These are phyloP conservation scores for Candida khao-thaluensis DNA, from an alignment of 805 yeast species.

Conservation along the genomic window DNA sequence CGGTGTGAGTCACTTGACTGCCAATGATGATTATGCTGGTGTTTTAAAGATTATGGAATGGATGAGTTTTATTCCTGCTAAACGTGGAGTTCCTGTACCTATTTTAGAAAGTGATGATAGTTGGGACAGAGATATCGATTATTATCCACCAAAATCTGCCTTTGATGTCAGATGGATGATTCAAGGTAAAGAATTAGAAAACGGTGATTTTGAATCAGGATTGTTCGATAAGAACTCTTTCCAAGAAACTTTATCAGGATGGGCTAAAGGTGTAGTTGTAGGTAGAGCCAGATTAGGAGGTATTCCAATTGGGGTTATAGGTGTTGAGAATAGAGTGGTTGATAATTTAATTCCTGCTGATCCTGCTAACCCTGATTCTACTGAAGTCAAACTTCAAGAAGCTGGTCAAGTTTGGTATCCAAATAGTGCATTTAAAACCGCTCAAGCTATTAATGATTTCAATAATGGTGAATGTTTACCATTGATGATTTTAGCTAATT, in stretches of 20 bases:
- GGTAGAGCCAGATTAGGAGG: slow-evolving; percentile 99
- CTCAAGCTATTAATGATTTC: slow-evolving; percentile 97
- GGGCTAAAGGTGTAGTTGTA: slow-evolving; percentile 98
- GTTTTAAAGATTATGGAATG: slow-evolving; percentile 91
- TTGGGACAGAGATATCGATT: slow-evolving; percentile 94
- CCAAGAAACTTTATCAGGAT: slow-evolving; percentile 94
- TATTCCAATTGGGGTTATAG: slow-evolving; percentile 97
- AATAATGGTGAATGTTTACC: slow-evolving; percentile 98
- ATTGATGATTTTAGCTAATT: slow-evolving; percentile 94
- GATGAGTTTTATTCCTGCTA: slow-evolving; percentile 93
- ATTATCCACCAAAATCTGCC: slow-evolving; percentile 67
- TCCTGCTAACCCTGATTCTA: slow-evolving; percentile 96
- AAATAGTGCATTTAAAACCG: slow-evolving; percentile 97
- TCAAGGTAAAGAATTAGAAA: slow-evolving; percentile 71
- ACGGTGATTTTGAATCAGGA: slow-evolving; percentile 78
- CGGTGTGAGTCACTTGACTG: slow-evolving; percentile 98
- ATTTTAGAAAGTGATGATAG: slow-evolving; percentile 74
- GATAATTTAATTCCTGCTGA: slow-evolving; percentile 95
- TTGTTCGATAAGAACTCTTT: slow-evolving; percentile 89
- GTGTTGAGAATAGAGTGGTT: slow-evolving; percentile 86
- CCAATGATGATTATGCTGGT: slow-evolving; percentile 95
- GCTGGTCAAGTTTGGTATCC: slow-evolving; percentile 99
- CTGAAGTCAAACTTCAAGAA: slow-evolving; percentile 83
- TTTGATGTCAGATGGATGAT: slow-evolving; percentile 96
- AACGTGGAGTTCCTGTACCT: slow-evolving; percentile 88